Evolutionary conservation across 108 stramenopile species (phyloP), one percentile per base, ranked within the genome.

Genomic region (Cyclotella baltica): DNA sequence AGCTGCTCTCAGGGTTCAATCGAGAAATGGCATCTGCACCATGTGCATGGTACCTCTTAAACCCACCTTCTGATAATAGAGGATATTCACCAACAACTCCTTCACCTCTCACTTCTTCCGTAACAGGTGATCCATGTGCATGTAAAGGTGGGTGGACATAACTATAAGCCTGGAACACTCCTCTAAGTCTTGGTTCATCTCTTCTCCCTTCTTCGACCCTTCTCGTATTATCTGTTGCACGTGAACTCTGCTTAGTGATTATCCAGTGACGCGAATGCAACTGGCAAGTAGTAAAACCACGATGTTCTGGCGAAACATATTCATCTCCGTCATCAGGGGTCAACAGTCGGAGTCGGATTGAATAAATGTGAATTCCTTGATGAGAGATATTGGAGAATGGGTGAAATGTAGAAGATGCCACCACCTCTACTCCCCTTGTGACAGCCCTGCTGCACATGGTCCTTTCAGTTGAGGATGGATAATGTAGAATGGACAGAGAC

Each of bases 201-300:
- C n/a, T n/a, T n/a, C n/a, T n/a, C n/a, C n/a, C n/a, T n/a, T n/a
- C n/a, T n/a, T n/a, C n/a, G n/a, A n/a, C n/a, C n/a, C n/a, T n/a
- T n/a, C n/a, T n/a, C n/a, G n/a, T n/a, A n/a, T n/a, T n/a, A 28
- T 15, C 27, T 27, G 33, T 62, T 37, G 19, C 2, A 70, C 75
- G 66, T 53, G 51, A 31, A 34, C 38, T 70, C 19, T 82, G 30
- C 15, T 61, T 58, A 48, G 71, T 74, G 30, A 88, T 76, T 30
- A 50, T 72, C 89, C 89, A 90, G 56, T 90, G 78, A 8, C 87
- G 72, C 18, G 81, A 75, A n/a, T 48, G 36, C 29, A 90, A 56
- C 46, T 90, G 89, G 56, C 87, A 88, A 4, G 87, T 85, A 20
- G 68, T 70, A 59, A 90, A 90, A 19, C 87, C 89, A 36, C 89